These are phyloP conservation scores for Lactarius pseudohatsudake DNA, from an alignment of 768 basidiomycete species.

Conservation along the genomic window DNA sequence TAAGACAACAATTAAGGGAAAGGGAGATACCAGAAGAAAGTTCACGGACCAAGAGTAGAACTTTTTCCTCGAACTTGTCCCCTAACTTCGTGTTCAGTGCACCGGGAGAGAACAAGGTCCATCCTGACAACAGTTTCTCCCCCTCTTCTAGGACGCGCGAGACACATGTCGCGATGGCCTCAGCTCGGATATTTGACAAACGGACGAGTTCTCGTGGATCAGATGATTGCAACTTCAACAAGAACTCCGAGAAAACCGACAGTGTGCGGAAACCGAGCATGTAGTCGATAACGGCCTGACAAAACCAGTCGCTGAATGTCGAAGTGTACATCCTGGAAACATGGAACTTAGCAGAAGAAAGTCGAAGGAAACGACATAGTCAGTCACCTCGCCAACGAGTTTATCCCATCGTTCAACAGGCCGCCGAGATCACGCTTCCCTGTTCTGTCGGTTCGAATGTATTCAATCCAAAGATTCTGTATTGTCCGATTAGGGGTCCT, in stretches of 20 bases:
- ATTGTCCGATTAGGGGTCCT: neutral
- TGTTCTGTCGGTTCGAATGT: constrained; percentile 51
- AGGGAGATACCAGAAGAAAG: constrained; percentile 32
- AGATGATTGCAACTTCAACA: constrained; percentile 83
- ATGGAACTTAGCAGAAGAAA: constrained; percentile 9
- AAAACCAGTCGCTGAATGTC: constrained; percentile 94
- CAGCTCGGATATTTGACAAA: constrained; percentile 84
- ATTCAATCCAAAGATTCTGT: constrained; percentile 4
- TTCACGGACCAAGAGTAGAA: constrained; percentile 74
- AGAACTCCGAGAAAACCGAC: constrained; percentile 91
- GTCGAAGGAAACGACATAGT: neutral
- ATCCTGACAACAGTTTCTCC: constrained; percentile 73
- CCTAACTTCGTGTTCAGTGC: constrained; percentile 67
- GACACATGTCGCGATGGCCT: constrained; percentile 88
- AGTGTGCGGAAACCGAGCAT: constrained; percentile 85
- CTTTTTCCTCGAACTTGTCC: constrained; percentile 93
- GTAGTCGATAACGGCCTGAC: constrained; percentile 92
- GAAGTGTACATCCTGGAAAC: constrained; percentile 74
- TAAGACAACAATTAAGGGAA: constrained; percentile 24
- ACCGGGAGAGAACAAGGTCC: constrained; percentile 89
- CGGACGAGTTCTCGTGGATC: constrained; percentile 89
- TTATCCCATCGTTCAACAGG: constrained; percentile 92
- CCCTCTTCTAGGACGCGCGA: constrained; percentile 45
- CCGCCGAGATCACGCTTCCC: constrained; percentile 94
- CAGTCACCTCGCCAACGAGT: constrained; percentile 76